Evolutionary conservation across 768 basidiomycete species (phyloP), one percentile per base, ranked within the genome.

Genomic region (Panus rudis): DNA sequence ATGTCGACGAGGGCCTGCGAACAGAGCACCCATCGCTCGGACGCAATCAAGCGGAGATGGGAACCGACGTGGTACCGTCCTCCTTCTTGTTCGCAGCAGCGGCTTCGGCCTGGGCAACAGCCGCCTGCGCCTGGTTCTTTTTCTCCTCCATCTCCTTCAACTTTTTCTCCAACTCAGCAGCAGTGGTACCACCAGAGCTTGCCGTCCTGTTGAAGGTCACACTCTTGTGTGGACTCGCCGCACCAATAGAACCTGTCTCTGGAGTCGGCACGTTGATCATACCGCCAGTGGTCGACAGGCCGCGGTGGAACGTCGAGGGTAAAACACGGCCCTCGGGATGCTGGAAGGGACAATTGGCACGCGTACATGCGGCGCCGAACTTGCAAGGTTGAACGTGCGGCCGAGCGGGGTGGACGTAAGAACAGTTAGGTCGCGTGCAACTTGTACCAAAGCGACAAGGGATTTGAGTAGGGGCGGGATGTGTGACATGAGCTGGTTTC

Each of bases 241-340:
- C 75, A 19, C 76, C 72, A 63, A 84, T 82, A 16, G 78, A 73
- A 16, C 83, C 84, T 2, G 81, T 65, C 61, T 78, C 81, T 6
- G 84, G 82, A 1, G 70, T 72, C 4, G 68, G 58, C 1, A 86
- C 76, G 41, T 57, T 83, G 30, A 84, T 78, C 49, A 84, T 51
- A 6, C 82, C 80, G 0, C 76, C 73, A 21, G 64, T 70, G 3
- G 74, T 68, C 13, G 78, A 71, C 21, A 91, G 61, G 0, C 88
- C 87, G 17, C 86, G 81, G 56, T 91, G 85, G 73, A 92, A 92
- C 11, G 79, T 68, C 3, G 78, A 70, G 3, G 89, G 88, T 6
- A 90, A 70, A 19, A 86, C 84, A 11, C 89, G 83, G 8, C 84
- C 85, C 44, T 87, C 79, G 0, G 94, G 94, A 58, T 99, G 94